Evolutionary conservation across 257 asterid species (phyloP).

Genomic region (Paulownia fortunei): DNA sequence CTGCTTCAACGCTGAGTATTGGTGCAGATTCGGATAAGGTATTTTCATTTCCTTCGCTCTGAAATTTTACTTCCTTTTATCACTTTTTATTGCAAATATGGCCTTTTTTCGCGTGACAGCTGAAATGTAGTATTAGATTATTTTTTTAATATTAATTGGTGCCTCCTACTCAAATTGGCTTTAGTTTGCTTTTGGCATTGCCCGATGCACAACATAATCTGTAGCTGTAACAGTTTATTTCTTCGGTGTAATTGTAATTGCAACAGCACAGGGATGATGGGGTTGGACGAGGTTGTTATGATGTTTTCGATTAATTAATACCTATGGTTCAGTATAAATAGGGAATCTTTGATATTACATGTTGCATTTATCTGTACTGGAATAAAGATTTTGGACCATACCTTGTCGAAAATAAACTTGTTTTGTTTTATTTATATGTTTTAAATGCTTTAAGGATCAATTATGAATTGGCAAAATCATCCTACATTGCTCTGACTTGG

Average conservation of each 20-base stretch:
- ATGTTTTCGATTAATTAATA: neutral
- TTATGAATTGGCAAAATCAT: neutral
- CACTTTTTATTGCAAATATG: neutral
- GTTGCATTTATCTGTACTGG: neutral
- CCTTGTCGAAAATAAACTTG: neutral
- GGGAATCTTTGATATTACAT: neutral
- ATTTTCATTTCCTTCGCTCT: neutral
- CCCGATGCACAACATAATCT: neutral
- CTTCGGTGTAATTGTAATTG: neutral
- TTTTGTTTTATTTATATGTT: neutral
- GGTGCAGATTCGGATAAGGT: constrained; percentile 65
- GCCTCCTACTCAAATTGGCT: neutral
- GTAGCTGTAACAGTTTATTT: neutral
- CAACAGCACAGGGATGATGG: neutral
- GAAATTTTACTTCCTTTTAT: neutral
- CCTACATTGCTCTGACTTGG: neutral
- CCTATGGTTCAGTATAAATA: neutral
- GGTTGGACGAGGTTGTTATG: neutral
- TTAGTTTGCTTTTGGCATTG: constrained; percentile 20
- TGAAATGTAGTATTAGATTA: neutral
- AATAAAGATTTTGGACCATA: neutral
- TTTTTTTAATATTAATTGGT: neutral
- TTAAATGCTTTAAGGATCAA: neutral
- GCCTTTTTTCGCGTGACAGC: neutral
- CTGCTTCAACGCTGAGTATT: constrained; percentile 45